These are phyloP conservation scores for Chalciporus pseudorubinellus DNA, from an alignment of 768 basidiomycete species.

Conservation along the genomic window DNA sequence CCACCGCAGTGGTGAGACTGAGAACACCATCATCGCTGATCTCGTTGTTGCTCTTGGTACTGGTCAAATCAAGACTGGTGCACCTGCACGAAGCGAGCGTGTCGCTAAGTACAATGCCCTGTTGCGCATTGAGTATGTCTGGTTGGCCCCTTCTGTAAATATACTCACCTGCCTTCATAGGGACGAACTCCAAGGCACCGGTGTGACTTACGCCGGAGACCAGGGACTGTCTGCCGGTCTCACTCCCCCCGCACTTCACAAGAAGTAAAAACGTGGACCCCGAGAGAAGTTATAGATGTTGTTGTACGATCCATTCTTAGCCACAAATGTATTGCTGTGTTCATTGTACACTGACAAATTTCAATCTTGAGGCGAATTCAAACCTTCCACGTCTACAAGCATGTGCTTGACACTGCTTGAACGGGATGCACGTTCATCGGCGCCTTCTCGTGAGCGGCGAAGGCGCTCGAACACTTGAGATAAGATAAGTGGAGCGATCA, in stretches of 20 bases:
- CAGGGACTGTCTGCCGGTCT: constrained; percentile 78
- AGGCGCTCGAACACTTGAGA: constrained; percentile 23
- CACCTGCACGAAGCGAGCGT: constrained; percentile 94
- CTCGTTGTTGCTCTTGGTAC: constrained; percentile 88
- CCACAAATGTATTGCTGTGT: constrained; percentile 15
- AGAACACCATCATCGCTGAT: constrained; percentile 96
- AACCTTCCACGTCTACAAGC: constrained; percentile 1
- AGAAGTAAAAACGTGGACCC: constrained; percentile 46
- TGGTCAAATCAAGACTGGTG: constrained; percentile 98
- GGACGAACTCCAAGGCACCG: constrained; percentile 69
- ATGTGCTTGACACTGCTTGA: background rate
- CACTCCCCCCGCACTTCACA: constrained; percentile 67
- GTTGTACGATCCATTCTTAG: constrained; percentile 30
- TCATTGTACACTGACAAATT: constrained; percentile 27
- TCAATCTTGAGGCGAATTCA: constrained; percentile 17
- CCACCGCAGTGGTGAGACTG: constrained; percentile 98
- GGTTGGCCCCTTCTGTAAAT: background rate
- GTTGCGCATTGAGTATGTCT: constrained; percentile 82
- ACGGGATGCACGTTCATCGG: background rate
- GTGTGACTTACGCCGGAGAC: constrained; percentile 70
- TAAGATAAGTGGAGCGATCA: constrained; percentile 23
- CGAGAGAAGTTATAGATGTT: constrained; percentile 1
- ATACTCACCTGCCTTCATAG: constrained; percentile 35
- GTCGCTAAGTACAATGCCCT: constrained; percentile 92
- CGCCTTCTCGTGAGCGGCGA: background rate